These are phyloP conservation scores for Fusarium penzigii DNA, from an alignment of 2,329 filamentous ascomycete species.

Conservation along the genomic window DNA sequence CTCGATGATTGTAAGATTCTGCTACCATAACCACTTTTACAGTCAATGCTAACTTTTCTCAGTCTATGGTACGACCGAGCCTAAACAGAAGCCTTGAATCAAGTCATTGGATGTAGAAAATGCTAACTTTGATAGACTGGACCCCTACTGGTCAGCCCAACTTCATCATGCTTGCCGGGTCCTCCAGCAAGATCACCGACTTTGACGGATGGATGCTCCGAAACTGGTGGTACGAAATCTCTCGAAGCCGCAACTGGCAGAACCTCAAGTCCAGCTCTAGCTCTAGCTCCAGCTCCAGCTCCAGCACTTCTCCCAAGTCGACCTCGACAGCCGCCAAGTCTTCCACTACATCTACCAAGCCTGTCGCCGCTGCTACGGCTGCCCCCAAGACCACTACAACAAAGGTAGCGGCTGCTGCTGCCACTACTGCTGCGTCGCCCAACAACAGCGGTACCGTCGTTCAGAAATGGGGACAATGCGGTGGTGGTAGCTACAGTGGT, in stretches of 20 bases:
- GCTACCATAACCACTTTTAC: not conserved
- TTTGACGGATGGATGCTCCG: conserved; percentile 52
- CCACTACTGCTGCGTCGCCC: not conserved
- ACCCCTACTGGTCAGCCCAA: conserved; percentile 41
- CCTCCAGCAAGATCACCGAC: conserved; percentile 43
- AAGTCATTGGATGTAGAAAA: too few relatives aligned
- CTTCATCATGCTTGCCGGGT: conserved; percentile 49
- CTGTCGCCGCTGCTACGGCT: not conserved
- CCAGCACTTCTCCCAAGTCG: not conserved
- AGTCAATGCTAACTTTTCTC: conserved; percentile 2
- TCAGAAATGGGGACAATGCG: conserved; percentile 21
- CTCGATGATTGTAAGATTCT: conserved; percentile 39
- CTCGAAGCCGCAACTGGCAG: conserved; percentile 31
- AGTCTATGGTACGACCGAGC: conserved; percentile 9
- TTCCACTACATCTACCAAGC: not conserved
- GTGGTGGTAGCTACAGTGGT: conserved; percentile 26
- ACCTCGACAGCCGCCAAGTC: not conserved
- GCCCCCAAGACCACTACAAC: not conserved
- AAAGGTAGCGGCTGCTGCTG: not conserved
- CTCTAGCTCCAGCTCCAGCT: conserved; percentile 1
- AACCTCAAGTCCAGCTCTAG: conserved; percentile 3
- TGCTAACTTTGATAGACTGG: conserved; percentile 35
- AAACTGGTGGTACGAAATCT: conserved; percentile 46
- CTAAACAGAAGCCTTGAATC: too few relatives aligned
- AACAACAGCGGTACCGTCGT: not conserved